Conservation (phyloP, 2,329 filamentous ascomycete species). For the Aspergillus niger region DNA sequence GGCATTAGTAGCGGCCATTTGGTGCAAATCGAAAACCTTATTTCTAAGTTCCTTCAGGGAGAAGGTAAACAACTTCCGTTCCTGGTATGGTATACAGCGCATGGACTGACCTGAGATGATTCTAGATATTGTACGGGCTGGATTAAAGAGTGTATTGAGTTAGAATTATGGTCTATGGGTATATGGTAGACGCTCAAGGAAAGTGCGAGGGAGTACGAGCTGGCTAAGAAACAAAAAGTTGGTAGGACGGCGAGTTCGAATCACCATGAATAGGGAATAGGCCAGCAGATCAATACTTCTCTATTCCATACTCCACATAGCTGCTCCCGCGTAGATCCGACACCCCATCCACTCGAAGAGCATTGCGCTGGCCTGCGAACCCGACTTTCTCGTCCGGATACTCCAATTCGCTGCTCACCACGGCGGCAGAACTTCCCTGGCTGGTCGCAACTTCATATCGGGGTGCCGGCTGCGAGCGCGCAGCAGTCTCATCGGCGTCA, state of each 20-base stretch:
- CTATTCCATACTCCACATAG: slow-evolving; percentile 41
- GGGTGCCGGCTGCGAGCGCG: slow-evolving; percentile 24
- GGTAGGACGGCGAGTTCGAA: no score
- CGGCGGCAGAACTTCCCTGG: slow-evolving; percentile 2
- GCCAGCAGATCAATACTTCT: slow-evolving; percentile 28
- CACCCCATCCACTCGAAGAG: slow-evolving; percentile 31
- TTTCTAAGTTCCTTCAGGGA: no score
- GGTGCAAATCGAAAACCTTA: no score
- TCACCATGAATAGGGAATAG: no score
- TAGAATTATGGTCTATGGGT: neutral
- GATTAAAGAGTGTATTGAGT: neutral
- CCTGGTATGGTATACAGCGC: no score
- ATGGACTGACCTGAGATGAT: no score
- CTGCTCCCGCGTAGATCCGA: slow-evolving; percentile 35
- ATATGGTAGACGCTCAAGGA: neutral
- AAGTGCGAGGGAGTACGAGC: slow-evolving; percentile 6
- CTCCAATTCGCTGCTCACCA: slow-evolving; percentile 4
- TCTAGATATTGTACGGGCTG: no score
- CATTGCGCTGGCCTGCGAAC: slow-evolving; percentile 43
- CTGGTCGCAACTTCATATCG: slow-evolving; percentile 28
- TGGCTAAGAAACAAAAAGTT: neutral
- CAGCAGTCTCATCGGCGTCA: neutral
- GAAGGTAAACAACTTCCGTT: no score
- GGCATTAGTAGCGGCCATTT: no score
- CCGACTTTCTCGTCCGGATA: slow-evolving; percentile 47